Base-by-base conservation (phyloP, 805 yeast genomes). In the Candida nitratophila region DNA sequence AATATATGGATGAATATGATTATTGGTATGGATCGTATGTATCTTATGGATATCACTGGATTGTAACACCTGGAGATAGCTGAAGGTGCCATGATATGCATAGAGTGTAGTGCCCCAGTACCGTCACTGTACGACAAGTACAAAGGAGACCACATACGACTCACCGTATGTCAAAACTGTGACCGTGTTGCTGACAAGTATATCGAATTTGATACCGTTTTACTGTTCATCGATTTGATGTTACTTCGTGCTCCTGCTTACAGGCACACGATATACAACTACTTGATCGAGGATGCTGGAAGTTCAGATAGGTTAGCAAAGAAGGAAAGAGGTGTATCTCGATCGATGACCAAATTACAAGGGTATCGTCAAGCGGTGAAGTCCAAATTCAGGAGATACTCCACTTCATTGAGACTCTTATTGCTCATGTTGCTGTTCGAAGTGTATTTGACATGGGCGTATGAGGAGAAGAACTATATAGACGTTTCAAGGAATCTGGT, bases 381-480 rank as follows among this genome's bases (percentile, higher is more conserved):
- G 24, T 4, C 4, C 3, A 34, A 43, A 27, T 24, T 42, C 9
- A 41, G 40, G 15, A 41, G 48, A 39, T 44, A 48, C 26, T 47
- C 49, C 1, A 49, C 54, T 0, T 53, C 54, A 15, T 39, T 66
- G n/a, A 63, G 91, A 27, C 63, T 84, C 32, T 65, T 84, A 51
- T 51, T 85, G 3, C 68, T 91, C 33, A 70, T 84, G 43, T 66
- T 86, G 0, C 70, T 93, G 15, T 88, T 91, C 54, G 97, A 93
- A 53, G 91, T 91, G 4, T 93, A 93, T 59, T 63, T 93, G 42
- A 81, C 79, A 1, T 93, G 99, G 98, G 96, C 96, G 0, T 78
- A 82, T 44, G 90, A 85, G 48, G 99, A 91, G 60, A 79, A 76
- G 51, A 74, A 71, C 44, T 55, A 56, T 34, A 49, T 56, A 29